Percentiles rank a stretch among this genome's conserved stretches.
Evolutionary conservation across 2,329 filamentous ascomycete species (phyloP).

Genomic region (Alternaria gaisen): DNA sequence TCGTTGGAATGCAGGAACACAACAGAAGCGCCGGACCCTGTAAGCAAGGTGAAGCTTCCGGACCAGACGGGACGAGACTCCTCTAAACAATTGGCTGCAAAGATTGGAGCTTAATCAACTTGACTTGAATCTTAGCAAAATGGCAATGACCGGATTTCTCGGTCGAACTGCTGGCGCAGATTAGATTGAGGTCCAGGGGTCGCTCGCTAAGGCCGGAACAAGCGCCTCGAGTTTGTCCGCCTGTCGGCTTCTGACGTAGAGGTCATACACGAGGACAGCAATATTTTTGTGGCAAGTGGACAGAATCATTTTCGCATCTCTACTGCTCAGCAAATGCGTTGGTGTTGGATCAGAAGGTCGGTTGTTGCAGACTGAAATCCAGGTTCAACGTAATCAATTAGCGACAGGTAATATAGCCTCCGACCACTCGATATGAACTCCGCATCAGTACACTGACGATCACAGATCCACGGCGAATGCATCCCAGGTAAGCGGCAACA

Average conservation of each 20-base stretch:
- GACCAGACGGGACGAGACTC: slow-evolving; percentile 48
- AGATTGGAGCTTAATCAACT: slow-evolving; percentile 28
- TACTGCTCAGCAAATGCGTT: background rate
- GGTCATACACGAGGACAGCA: background rate
- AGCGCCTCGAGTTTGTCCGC: slow-evolving; percentile 12
- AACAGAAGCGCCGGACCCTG: slow-evolving; percentile 13
- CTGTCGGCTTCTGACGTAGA: slow-evolving; percentile 1
- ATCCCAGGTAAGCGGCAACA: slow-evolving; percentile 21
- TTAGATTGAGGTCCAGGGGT: slow-evolving; percentile 20
- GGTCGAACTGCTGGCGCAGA: slow-evolving; percentile 21
- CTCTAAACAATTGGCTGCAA: slow-evolving; percentile 30
- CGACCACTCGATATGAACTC: slow-evolving; percentile 26
- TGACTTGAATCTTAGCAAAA: slow-evolving; percentile 31
- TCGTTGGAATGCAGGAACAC: slow-evolving; percentile 21
- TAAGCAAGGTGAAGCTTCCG: slow-evolving; percentile 31
- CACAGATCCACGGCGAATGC: slow-evolving; percentile 10
- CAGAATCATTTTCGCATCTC: background rate
- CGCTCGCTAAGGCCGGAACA: slow-evolving; percentile 13
- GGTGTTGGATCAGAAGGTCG: background rate
- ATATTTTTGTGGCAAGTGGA: background rate
- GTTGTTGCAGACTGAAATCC: slow-evolving; percentile 15
- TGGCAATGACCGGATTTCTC: slow-evolving; percentile 32
- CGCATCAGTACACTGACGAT: slow-evolving; percentile 10
- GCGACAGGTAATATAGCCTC: slow-evolving; percentile 39
- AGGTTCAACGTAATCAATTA: slow-evolving; percentile 43